Evolutionary conservation across 2,329 filamentous ascomycete genomes (phyloP).

Genomic region (Claviceps monticola): DNA sequence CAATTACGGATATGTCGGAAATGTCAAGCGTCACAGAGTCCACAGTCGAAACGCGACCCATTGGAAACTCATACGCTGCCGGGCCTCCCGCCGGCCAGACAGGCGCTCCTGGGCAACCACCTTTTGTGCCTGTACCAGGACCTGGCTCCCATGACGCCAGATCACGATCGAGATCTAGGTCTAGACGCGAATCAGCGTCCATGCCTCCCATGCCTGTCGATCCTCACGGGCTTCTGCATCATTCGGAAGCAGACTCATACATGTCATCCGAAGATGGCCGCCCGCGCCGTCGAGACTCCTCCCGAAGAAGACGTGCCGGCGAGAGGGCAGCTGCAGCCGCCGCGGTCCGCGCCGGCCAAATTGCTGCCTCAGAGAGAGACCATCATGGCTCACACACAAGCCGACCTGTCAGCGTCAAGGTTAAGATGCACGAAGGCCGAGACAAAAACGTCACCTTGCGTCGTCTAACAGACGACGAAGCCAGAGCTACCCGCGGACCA

Average conservation of each 20-base stretch:
- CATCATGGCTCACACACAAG: slow-evolving; percentile 28
- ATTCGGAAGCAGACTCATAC: slow-evolving; percentile 16
- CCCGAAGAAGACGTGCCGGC: slow-evolving; percentile 30
- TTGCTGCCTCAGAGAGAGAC: slow-evolving; percentile 29
- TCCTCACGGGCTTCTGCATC: slow-evolving; percentile 28
- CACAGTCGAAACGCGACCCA: slow-evolving; percentile 17
- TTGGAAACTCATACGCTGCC: slow-evolving; percentile 14
- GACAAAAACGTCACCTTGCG: slow-evolving; percentile 48
- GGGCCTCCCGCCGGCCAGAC: slow-evolving; percentile 8
- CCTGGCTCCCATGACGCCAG: slow-evolving; percentile 15
- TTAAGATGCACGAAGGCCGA: slow-evolving; percentile 46
- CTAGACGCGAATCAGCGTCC: slow-evolving; percentile 24
- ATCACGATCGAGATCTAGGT: slow-evolving; percentile 24
- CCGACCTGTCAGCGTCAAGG: slow-evolving; percentile 41
- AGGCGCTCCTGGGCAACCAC: slow-evolving; percentile 10
- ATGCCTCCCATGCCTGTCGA: slow-evolving; percentile 45
- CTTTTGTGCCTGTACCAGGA: slow-evolving; percentile 8
- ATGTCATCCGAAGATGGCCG: slow-evolving; percentile 19
- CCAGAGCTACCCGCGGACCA: slow-evolving; percentile 27
- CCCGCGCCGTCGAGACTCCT: slow-evolving; percentile 29
- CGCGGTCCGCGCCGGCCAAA: slow-evolving; percentile 30
- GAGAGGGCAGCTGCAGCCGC: slow-evolving; percentile 34
- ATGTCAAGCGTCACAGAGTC: slow-evolving; percentile 24
- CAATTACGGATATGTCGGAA: slow-evolving; percentile 15
- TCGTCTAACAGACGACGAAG: slow-evolving; percentile 46